Conservation (phyloP, 2,329 filamentous ascomycete species). For the Pseudocercospora macadamiae region DNA sequence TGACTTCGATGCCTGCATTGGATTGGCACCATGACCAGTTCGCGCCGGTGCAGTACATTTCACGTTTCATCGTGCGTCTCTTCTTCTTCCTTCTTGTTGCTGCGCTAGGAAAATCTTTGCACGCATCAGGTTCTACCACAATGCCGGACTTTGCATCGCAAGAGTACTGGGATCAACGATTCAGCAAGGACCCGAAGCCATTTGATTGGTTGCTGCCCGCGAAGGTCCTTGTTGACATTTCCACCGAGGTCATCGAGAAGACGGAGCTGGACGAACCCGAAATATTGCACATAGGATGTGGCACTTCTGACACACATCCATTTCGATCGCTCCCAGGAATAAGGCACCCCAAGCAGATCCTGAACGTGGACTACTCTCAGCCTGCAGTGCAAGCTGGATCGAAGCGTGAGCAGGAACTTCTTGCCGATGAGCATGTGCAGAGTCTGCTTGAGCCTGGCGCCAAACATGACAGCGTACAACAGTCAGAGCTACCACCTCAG, state of each 20-base stretch:
- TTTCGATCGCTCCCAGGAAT: constrained; percentile 20
- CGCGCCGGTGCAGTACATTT: not conserved
- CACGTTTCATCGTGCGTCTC: not conserved
- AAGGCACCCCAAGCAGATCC: constrained; percentile 22
- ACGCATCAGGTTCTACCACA: not conserved
- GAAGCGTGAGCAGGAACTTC: constrained; percentile 24
- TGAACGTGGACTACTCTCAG: constrained; percentile 29
- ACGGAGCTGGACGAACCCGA: constrained; percentile 17
- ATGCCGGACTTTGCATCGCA: constrained; percentile 29
- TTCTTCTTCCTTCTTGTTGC: not conserved
- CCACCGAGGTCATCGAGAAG: constrained; percentile 23
- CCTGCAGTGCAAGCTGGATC: constrained; percentile 21
- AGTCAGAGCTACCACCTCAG: constrained; percentile 11
- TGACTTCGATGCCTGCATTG: not conserved
- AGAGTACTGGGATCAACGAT: constrained; percentile 28
- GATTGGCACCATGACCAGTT: not conserved
- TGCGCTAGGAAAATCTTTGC: too few relatives aligned
- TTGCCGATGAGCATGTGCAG: constrained; percentile 16
- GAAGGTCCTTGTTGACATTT: constrained; percentile 20
- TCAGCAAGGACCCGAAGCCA: constrained; percentile 21
- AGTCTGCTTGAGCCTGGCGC: constrained; percentile 11
- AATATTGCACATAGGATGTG: constrained; percentile 28
- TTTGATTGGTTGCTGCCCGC: constrained; percentile 30
- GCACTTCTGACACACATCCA: constrained; percentile 23
- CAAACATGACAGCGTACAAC: constrained; percentile 24